These are phyloP conservation scores for Jatropha multifida DNA, from an alignment of 441 rosid genomes.

Conservation along the genomic window DNA sequence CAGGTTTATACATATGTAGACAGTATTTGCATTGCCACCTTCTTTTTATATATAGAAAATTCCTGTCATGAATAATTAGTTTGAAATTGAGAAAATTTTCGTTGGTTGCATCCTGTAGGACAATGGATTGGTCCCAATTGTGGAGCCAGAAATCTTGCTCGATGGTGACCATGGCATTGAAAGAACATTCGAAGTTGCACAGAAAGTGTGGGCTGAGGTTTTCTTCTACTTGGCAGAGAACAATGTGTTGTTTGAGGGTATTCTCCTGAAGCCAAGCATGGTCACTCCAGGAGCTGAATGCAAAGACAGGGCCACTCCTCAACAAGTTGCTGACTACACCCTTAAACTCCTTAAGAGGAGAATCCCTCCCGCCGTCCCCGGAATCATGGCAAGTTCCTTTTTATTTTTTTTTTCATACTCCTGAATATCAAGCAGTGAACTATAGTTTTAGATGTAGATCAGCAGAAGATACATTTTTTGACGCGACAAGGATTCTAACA, in stretches of 20 bases:
- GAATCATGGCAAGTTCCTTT: slow-evolving; percentile 72
- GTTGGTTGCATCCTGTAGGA: slow-evolving; percentile 45
- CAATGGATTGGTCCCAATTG: slow-evolving; percentile 88
- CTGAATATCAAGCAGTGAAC: not conserved
- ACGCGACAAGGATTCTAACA: too few species aligned
- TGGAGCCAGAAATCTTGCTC: slow-evolving; percentile 92
- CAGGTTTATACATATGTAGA: slow-evolving; percentile 42
- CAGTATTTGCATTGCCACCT: not conserved
- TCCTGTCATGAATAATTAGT: not conserved
- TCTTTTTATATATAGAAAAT: not conserved
- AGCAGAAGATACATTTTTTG: too few species aligned
- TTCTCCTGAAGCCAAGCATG: slow-evolving; percentile 97
- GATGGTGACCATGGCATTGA: slow-evolving; percentile 90
- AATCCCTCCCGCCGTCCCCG: slow-evolving; percentile 83
- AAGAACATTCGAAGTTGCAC: slow-evolving; percentile 83
- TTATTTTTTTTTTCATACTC: not conserved
- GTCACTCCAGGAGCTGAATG: slow-evolving; percentile 95
- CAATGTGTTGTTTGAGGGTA: slow-evolving; percentile 85
- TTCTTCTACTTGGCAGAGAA: slow-evolving; percentile 92
- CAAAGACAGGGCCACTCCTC: slow-evolving; percentile 72
- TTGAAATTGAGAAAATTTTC: slow-evolving; percentile 11
- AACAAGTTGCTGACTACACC: slow-evolving; percentile 80
- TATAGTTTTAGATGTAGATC: too few species aligned
- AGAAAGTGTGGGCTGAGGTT: slow-evolving; percentile 92
- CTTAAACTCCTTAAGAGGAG: slow-evolving; percentile 78